Conservation (phyloP, 805 yeast species). For the Suhomyces sp. region DNA sequence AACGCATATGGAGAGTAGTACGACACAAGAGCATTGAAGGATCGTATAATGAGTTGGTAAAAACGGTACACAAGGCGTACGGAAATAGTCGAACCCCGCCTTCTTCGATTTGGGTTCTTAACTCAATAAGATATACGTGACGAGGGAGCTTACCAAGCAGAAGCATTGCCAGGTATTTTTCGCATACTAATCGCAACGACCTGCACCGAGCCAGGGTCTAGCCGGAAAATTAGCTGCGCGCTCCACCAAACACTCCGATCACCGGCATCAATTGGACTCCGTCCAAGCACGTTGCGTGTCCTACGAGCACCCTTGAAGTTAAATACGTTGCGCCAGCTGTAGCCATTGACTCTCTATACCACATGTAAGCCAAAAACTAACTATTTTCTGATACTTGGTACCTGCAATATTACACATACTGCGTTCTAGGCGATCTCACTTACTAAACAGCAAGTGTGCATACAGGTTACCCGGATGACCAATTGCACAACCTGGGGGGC, state of each 20-base stretch:
- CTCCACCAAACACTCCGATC: background rate
- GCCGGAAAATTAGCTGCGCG: background rate
- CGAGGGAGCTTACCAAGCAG: background rate
- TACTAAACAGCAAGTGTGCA: slow-evolving; percentile 1
- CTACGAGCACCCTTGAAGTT: background rate
- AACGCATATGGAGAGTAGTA: background rate
- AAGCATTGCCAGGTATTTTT: background rate
- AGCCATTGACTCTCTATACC: background rate
- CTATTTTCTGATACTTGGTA: background rate
- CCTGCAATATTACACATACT: background rate
- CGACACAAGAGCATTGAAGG: background rate
- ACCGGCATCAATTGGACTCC: background rate
- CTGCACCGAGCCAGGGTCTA: background rate
- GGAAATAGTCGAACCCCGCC: background rate
- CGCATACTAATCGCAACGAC: background rate
- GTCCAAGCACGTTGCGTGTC: background rate
- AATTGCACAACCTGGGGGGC: background rate
- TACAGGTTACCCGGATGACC: slow-evolving; percentile 1
- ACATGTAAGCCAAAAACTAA: background rate
- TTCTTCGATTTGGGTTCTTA: background rate
- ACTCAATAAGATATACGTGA: background rate
- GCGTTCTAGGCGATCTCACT: slow-evolving; percentile 1
- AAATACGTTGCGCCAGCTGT: background rate
- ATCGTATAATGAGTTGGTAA: background rate
- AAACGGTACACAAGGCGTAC: background rate